These are phyloP conservation scores for Wallacemonas sp. DNA, from an alignment of 208 protist species.

Conservation along the genomic window DNA sequence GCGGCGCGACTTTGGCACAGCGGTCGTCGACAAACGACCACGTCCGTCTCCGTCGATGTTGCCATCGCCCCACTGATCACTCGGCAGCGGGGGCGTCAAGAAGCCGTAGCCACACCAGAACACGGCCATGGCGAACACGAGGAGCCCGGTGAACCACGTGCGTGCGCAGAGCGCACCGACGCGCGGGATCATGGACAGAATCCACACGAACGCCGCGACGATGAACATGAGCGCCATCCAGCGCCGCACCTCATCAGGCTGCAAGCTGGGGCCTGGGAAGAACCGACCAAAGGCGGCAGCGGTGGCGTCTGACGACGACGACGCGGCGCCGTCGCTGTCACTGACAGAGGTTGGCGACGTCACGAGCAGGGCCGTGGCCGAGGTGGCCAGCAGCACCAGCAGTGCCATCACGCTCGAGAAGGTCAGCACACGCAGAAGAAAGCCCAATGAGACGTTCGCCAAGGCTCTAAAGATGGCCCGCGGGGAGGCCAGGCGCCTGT, in stretches of 20 bases:
- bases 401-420: constrained; percentile 21
- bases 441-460: constrained; percentile 24
- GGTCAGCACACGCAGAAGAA: constrained; percentile 22
- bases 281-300: background rate
- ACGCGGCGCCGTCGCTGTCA: background rate
- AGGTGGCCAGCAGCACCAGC: constrained; percentile 16
- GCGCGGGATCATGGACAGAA: constrained; percentile 6
- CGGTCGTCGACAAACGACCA: too few relatives aligned
- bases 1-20: too few relatives aligned
- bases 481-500: constrained; percentile 15
- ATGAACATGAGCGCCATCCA: constrained; percentile 5
- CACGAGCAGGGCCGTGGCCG: constrained; percentile 20
- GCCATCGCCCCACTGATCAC: background rate
- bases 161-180: background rate
- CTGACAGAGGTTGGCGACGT: constrained; percentile 14
- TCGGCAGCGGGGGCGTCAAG: constrained; percentile 1
- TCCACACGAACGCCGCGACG: background rate
- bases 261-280: background rate
- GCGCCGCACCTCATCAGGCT: constrained; percentile 5
- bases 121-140: background rate
- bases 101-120: background rate
- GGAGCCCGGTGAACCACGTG: background rate
- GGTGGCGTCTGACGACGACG: background rate
- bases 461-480: constrained; percentile 1
- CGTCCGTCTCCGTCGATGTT: too few relatives aligned